phyloP scores from a whole-genome alignment of 2,329 filamentous ascomycete genomes.

The Rutstroemia sp. region DNA sequence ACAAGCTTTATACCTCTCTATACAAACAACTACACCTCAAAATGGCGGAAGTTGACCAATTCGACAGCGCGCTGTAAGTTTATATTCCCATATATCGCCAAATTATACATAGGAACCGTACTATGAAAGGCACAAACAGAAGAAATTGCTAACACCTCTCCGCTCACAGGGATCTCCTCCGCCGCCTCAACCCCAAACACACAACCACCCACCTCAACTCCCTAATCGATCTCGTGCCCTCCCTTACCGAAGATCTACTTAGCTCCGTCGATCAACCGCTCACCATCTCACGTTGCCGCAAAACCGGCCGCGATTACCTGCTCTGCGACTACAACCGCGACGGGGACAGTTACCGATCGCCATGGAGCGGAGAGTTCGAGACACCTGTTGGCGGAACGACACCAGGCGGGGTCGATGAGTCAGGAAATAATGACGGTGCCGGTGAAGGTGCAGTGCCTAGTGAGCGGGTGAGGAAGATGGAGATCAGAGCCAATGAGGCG shows the following conservation, averaged over 20 bases:
- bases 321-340: conserved; percentile 99
- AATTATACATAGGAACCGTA: neutral
- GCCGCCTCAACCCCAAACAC: conserved; percentile 90
- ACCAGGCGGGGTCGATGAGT: conserved; percentile 41
- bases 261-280: conserved; percentile 96
- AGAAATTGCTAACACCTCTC: neutral
- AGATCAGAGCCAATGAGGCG: conserved; percentile 87
- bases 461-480: conserved; percentile 87
- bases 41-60: conserved; percentile 30
- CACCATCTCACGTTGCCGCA: conserved; percentile 74
- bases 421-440: conserved; percentile 47
- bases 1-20: conserved; percentile 5
- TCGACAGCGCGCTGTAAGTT: conserved; percentile 31
- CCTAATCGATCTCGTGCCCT: conserved; percentile 81
- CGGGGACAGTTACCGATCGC: conserved; percentile 92
- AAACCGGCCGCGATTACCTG: conserved; percentile 89
- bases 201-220: conserved; percentile 81
- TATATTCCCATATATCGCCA: neutral
- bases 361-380: conserved; percentile 99
- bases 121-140: conserved; percentile 1
- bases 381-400: conserved; percentile 69
- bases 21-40: conserved; percentile 16
- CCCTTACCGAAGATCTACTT: conserved; percentile 94
- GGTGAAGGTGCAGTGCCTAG: conserved; percentile 81
- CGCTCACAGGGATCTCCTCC: conserved; percentile 80